A percentile compares a stretch with the other conserved stretches of the same genome.
Evolutionary conservation across 2,329 filamentous ascomycete species (phyloP).

Genomic region (Emmonsiellopsis sp.): DNA sequence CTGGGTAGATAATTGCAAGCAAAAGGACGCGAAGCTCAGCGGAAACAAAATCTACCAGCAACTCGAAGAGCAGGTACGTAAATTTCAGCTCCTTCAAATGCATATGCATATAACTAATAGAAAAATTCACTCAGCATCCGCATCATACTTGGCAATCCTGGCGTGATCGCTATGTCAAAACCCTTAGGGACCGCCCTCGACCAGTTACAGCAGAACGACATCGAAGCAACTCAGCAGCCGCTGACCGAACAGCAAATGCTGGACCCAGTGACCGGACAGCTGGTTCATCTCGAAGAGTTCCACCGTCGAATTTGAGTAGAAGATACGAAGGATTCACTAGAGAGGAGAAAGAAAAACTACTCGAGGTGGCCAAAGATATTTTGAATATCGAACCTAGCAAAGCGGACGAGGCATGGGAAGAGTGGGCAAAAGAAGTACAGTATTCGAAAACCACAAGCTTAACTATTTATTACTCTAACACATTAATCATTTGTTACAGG

Average conservation of each 20-base stretch:
- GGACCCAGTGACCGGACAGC: background rate
- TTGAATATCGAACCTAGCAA: slow-evolving; percentile 11
- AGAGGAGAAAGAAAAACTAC: slow-evolving; percentile 16
- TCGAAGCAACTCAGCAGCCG: background rate
- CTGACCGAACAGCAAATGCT: background rate
- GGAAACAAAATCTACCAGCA: slow-evolving; percentile 40
- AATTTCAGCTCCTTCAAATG: background rate
- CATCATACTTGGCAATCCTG: slow-evolving; percentile 42
- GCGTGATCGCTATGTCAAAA: slow-evolving; percentile 39
- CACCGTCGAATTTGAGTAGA: background rate
- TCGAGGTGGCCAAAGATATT: slow-evolving; percentile 15
- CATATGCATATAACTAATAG: background rate
- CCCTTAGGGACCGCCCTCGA: slow-evolving; percentile 26
- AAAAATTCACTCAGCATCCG: slow-evolving; percentile 25
- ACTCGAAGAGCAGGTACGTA: slow-evolving; percentile 29
- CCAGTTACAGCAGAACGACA: slow-evolving; percentile 20
- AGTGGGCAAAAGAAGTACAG: slow-evolving; percentile 15
- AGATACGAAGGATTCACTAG: slow-evolving; percentile 12
- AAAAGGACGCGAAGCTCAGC: slow-evolving; percentile 20
- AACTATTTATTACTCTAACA: background rate
- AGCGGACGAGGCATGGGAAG: slow-evolving; percentile 17
- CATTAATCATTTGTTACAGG: background rate
- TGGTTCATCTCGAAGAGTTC: background rate
- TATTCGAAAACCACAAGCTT: background rate
- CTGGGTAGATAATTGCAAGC: slow-evolving; percentile 31